Evolutionary conservation across 2,329 filamentous ascomycete species (phyloP), one percentile per base, ranked within the genome.

Genomic region (Pseudohalonectria lignicola): DNA sequence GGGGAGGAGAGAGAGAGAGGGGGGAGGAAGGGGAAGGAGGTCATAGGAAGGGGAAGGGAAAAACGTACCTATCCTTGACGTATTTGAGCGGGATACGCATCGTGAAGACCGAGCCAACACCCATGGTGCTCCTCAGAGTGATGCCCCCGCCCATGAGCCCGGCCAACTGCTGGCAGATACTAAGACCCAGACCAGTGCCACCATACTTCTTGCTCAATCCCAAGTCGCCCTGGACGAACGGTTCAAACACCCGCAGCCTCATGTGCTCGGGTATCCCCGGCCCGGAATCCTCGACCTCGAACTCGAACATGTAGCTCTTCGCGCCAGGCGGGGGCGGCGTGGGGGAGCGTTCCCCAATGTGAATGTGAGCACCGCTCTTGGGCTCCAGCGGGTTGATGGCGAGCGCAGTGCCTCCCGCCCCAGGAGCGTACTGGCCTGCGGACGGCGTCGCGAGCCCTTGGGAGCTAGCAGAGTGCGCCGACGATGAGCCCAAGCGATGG

Each of bases 191-290:
- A 4, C 88, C 88, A 1, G 88, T 94, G 13, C 88, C 88, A 15
- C 86, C 86, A 53, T 81, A 93, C 52, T 92, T 92, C 57, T 86
- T 93, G 63, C 83, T 93, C 13, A 95, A 62, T 1, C 86, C 84
- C 2, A 92, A 63, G 53, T 94, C 87, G n/a, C 84, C 88, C 57
- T 95, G 88, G 0, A 94, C 84, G 52, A 95, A 95, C 1, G 88
- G 88, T 55, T 94, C 88, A 53, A 95, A 95, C 9, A 95, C 86
- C 47, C 80, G 80, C 40, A 84, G 68, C 48, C 87, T 86, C 56
- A 93, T 74, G 45, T 81, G 64, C 6, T 79, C 73, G 0, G 86
- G 76, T 40, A 94, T 94, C 20, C 88, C 88, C 1, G 86, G 87
- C 0, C 88, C 88, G 1, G 80, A 90, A 47, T 95, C 88, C 53